Conservation (phyloP, 1,284 basidiomycete species). For the Tilletia caries region DNA sequence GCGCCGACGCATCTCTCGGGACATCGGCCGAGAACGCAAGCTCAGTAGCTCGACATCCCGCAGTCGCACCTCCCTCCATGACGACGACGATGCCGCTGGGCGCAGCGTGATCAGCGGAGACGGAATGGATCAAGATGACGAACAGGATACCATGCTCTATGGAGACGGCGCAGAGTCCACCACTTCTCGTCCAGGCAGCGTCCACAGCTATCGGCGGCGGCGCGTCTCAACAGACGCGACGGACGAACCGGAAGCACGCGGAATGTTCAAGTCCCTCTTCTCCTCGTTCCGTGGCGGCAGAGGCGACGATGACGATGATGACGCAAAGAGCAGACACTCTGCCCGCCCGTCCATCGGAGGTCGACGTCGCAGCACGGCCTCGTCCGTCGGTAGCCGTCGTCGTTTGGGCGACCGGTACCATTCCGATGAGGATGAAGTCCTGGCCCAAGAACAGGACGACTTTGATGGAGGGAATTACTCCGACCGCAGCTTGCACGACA, state of each 20-base stretch:
- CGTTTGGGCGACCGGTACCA: conserved; percentile 20
- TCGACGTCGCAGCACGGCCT: conserved; percentile 26
- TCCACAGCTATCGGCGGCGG: conserved; percentile 19
- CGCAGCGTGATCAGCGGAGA: conserved; percentile 27
- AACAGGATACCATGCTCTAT: conserved; percentile 18
- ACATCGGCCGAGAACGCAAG: conserved; percentile 32
- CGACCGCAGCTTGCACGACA: conserved; percentile 18
- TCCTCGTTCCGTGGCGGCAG: conserved; percentile 41
- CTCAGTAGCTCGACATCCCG: conserved; percentile 16
- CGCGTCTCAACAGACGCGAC: conserved; percentile 8
- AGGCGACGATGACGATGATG: conserved; percentile 32
- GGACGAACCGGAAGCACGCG: conserved; percentile 26
- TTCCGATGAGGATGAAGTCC: background rate
- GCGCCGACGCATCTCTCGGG: conserved; percentile 40
- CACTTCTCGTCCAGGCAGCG: conserved; percentile 16
- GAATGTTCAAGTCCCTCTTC: conserved; percentile 46
- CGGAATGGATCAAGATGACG: conserved; percentile 28
- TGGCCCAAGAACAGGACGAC: conserved; percentile 16
- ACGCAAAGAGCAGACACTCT: conserved; percentile 30
- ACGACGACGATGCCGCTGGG: conserved; percentile 20
- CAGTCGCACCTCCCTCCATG: background rate
- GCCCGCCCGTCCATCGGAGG: conserved; percentile 33
- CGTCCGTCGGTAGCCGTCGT: conserved; percentile 18
- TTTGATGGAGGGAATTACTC: conserved; percentile 25
- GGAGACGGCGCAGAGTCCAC: conserved; percentile 21